Base-by-base conservation (phyloP, 768 basidiomycete genomes). In the Trametes cingulata region DNA sequence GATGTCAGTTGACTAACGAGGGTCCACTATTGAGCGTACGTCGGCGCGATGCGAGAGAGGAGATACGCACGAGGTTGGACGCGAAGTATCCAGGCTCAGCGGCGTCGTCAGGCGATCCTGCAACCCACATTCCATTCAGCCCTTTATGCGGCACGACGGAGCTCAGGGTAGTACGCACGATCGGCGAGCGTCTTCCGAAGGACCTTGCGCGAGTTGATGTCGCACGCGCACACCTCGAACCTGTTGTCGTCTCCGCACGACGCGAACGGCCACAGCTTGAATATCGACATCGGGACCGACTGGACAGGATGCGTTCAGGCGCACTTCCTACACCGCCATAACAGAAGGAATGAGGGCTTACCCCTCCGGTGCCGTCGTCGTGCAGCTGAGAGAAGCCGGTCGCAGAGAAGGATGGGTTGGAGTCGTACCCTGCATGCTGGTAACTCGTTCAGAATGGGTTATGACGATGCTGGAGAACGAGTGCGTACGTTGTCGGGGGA, bases 11-110 rank as follows among this genome's bases (percentile, higher is more conserved):
- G 83, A 81, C 82, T 85, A 53, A n/a, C 29, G 29, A 33, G 29
- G 29, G 29, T 33, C 29, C 29, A 5, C 10, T 33, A 4, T 33
- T 33, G n/a, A n/a, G n/a, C n/a, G n/a, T n/a, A n/a, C n/a, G n/a
- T 33, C 29, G 10, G 29, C 29, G 29, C 24, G 43, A 45, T 35
- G 20, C 6, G 15, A 24, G 20, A 24, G 6, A 12, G 1, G 15
- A 0, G n/a, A 46, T 2, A 67, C 75, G 15, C 58, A 83, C 84
- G 29, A 87, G 72, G 64, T 85, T 85, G 1, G 82, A 80, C 0
- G 85, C 78, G 67, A 88, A 88, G 67, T 86, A 88, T 49, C 86
- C 86, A 0, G 86, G 86, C 15, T 83, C 82, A 4, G 85, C 84
- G 58, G 76, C 78, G 63, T 87, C 85, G 59, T 86, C 85, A 4